Percentiles rank a stretch among this genome's conserved stretches.
Conservation (phyloP, 148 eudicot genomes). For the Diospyros kaki region DNA sequence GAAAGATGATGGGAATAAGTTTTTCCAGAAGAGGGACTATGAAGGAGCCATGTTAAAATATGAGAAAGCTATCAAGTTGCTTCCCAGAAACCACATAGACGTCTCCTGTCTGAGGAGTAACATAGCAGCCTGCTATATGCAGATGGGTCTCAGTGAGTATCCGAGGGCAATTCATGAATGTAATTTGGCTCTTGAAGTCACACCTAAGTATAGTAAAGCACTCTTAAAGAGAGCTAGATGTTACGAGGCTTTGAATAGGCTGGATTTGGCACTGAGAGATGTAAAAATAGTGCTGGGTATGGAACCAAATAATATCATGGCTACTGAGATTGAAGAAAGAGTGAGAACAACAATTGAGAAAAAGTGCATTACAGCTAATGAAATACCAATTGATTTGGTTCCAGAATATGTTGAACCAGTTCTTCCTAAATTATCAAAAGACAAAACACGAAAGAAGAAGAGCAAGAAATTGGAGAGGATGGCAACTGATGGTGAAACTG, state of each 20-base stretch:
- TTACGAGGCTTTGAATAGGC: conserved; percentile 72
- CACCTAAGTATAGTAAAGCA: conserved; percentile 88
- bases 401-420: conserved; percentile 49
- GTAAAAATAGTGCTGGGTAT: conserved; percentile 46
- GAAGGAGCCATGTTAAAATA: conserved; percentile 90
- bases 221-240: conserved; percentile 90
- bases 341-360: conserved; percentile 43
- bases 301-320: conserved; percentile 90
- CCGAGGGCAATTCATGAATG: conserved; percentile 96
- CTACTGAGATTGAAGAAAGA: conserved; percentile 71
- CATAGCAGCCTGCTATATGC: conserved; percentile 91
- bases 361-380: conserved; percentile 26
- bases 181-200: conserved; percentile 87
- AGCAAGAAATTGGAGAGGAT: conserved; percentile 11
- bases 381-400: conserved; percentile 33
- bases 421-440: conserved; percentile 26
- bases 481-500: conserved; percentile 12
- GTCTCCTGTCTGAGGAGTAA: conserved; percentile 84
- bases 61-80: conserved; percentile 80
- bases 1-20: conserved; percentile 86
- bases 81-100: conserved; percentile 78
- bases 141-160: conserved; percentile 78
- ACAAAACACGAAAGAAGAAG: conserved; percentile 36
- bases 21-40: conserved; percentile 77
- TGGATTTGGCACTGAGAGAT: conserved; percentile 76